Conservation (phyloP, 257 asterid species). For the Solanum phureja region DNA sequence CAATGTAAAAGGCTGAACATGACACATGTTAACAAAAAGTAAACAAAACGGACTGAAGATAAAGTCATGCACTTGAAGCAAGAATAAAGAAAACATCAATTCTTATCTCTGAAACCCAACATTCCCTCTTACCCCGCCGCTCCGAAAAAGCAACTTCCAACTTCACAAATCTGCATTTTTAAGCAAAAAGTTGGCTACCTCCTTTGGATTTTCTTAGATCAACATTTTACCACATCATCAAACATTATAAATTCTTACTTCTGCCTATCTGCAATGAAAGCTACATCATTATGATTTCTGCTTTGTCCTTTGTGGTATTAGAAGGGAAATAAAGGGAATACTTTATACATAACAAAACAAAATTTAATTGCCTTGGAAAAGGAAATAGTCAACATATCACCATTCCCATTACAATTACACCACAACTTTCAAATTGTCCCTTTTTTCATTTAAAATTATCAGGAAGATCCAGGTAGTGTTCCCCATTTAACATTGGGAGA, state of each 20-base stretch:
- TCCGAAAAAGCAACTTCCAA: background rate
- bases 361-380: background rate
- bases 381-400: background rate
- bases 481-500: background rate
- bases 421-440: background rate
- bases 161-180: background rate
- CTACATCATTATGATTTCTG: background rate
- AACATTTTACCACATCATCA: background rate
- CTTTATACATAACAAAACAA: background rate
- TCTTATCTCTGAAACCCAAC: background rate
- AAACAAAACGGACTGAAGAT: background rate
- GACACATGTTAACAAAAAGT: background rate
- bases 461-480: background rate
- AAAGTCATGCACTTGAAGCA: background rate
- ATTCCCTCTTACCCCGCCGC: background rate
- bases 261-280: background rate
- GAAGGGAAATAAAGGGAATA: background rate
- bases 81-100: background rate
- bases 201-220: background rate
- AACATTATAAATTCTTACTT: background rate
- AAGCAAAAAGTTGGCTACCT: background rate
- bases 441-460: background rate
- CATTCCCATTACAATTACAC: background rate
- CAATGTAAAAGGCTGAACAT: background rate
- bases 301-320: background rate